A percentile compares a stretch with the other conserved stretches of the same genome.
Evolutionary conservation across 2,329 filamentous ascomycete species (phyloP).

Genomic region (Aspergillus novofumigatus): DNA sequence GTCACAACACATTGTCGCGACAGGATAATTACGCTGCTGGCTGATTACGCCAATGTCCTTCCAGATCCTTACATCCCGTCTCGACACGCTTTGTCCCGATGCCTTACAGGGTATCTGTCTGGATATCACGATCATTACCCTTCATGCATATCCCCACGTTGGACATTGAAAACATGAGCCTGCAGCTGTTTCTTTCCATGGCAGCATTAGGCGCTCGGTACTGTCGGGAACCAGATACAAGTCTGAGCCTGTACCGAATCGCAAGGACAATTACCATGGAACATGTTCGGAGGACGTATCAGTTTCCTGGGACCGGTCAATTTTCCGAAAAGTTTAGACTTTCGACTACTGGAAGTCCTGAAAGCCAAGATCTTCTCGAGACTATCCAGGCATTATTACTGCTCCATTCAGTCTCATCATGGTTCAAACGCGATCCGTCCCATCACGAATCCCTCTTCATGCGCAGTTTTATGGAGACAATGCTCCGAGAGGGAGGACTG

Average conservation of each 20-base stretch:
- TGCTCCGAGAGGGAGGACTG: constrained; percentile 25
- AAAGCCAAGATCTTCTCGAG: constrained; percentile 25
- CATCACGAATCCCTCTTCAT: constrained; percentile 27
- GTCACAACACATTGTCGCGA: constrained; percentile 30
- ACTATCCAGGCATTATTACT: constrained; percentile 26
- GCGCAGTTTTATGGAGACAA: constrained; percentile 27
- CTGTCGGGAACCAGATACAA: constrained; percentile 31
- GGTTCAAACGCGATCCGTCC: constrained; percentile 30
- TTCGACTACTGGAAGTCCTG: constrained; percentile 6
- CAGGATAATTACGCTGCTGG: constrained; percentile 19
- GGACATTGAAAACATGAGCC: constrained; percentile 20
- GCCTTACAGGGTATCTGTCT: constrained; percentile 29
- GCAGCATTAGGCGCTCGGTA: constrained; percentile 30
- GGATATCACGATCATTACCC: constrained; percentile 33
- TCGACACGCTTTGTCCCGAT: constrained; percentile 30
- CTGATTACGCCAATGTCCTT: constrained; percentile 26
- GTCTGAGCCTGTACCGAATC: constrained; percentile 28
- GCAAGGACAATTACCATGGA: constrained; percentile 31
- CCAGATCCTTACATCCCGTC: constrained; percentile 25
- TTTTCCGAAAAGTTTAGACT: neutral
- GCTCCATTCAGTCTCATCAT: constrained; percentile 26
- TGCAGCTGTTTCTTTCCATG: constrained; percentile 29
- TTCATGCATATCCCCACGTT: constrained; percentile 31
- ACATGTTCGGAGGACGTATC: constrained; percentile 26
- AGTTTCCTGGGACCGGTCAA: constrained; percentile 10